Conservation (phyloP, 108 stramenopile species). For the Skeletonema grethae region DNA sequence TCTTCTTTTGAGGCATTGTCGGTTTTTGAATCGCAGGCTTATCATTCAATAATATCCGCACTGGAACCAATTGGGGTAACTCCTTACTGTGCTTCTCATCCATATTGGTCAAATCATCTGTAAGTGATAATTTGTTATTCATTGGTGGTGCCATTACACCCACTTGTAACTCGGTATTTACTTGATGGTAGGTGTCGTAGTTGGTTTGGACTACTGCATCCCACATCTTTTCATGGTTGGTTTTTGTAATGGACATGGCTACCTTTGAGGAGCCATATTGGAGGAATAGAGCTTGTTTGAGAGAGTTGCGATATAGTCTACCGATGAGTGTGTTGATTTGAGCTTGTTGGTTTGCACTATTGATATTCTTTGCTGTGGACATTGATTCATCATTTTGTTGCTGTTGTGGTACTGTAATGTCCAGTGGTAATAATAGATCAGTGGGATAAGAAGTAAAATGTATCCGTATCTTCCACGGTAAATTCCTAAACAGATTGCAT, state of each 20-base stretch:
- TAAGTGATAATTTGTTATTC: slow-evolving; percentile 14
- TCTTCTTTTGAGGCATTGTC: slow-evolving; percentile 17
- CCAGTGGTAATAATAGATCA: slow-evolving; percentile 62
- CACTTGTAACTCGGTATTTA: slow-evolving; percentile 47
- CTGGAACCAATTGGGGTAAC: slow-evolving; percentile 53
- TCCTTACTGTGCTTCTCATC: slow-evolving; percentile 1
- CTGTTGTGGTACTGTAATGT: slow-evolving; percentile 11
- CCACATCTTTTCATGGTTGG: slow-evolving; percentile 72
- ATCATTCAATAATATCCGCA: slow-evolving; percentile 64
- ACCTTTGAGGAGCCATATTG: slow-evolving; percentile 63
- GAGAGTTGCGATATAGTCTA: slow-evolving; percentile 71
- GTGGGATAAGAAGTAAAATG: slow-evolving; percentile 80
- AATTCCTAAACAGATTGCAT: slow-evolving; percentile 1
- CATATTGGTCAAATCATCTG: slow-evolving; percentile 2
- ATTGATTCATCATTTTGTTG: slow-evolving; percentile 4
- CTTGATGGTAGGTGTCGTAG: slow-evolving; percentile 51
- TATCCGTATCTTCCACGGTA: slow-evolving; percentile 81
- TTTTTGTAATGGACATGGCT: slow-evolving; percentile 73
- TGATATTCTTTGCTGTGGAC: background rate
- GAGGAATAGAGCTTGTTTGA: slow-evolving; percentile 81
- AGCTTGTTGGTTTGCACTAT: slow-evolving; percentile 4
- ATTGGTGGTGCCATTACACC: slow-evolving; percentile 5
- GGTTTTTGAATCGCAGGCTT: slow-evolving; percentile 66
- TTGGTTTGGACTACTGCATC: slow-evolving; percentile 55
- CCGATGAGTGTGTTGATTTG: slow-evolving; percentile 41